A percentile compares a stretch with the other conserved stretches of the same genome.
phyloP scores from a whole-genome alignment of 1,139 yeast genomes.

The Candida albicans region DNA sequence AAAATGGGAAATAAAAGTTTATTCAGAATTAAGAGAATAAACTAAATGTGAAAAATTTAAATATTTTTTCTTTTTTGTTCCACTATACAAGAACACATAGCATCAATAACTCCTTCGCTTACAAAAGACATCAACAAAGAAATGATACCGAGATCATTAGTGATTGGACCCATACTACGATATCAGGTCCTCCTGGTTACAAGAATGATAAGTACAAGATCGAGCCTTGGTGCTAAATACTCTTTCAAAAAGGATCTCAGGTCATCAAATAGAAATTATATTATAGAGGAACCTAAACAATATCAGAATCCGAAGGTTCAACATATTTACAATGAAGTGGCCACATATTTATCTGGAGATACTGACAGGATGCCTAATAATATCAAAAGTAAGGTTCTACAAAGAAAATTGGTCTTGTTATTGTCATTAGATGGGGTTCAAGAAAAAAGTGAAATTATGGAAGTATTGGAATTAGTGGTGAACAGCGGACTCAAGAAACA shows the following conservation, averaged over 20 bases:
- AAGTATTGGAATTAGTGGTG: constrained; percentile 5
- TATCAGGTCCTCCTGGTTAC: neutral
- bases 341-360: constrained; percentile 4
- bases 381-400: constrained; percentile 5
- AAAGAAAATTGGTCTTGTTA: constrained; percentile 1
- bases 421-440: neutral
- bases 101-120: neutral
- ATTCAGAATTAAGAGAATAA: too few species aligned
- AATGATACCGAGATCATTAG: constrained; percentile 1
- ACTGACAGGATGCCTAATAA: constrained; percentile 1
- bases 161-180: neutral
- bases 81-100: neutral
- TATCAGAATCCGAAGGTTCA: constrained; percentile 7
- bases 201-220: neutral
- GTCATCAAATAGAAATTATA: neutral
- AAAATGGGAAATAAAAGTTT: too few species aligned
- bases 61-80: too few species aligned
- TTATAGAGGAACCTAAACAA: constrained; percentile 11
- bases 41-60: too few species aligned
- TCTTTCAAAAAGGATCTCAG: neutral
- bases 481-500: constrained; percentile 1
- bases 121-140: neutral
- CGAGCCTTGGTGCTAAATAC: neutral
- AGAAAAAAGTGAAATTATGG: constrained; percentile 3
- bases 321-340: constrained; percentile 8